Evolutionary conservation across 805 yeast species (phyloP), one percentile per base, ranked within the genome.

Genomic region (Nakazawaea anatomiae): DNA sequence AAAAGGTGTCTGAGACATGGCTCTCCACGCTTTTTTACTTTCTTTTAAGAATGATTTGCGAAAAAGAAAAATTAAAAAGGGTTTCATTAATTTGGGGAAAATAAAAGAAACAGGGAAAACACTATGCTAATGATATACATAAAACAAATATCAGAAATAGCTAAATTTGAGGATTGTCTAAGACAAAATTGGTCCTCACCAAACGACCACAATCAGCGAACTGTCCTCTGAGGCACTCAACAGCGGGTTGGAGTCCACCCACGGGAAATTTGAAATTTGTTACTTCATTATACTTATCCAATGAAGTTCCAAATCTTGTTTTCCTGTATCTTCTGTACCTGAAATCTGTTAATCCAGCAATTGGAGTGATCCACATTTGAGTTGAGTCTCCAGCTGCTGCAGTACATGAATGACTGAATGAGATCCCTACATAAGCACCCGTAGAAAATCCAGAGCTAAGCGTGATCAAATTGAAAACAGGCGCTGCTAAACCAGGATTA

Each of bases 301-400:
- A 40, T 7, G 43, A 32, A 35, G 32, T 45, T 1, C 31, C 14
- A 40, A 42, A 39, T 10, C 34, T 36, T 34, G 39, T 34, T 34
- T 49, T 35, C 18, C 44, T 28, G 27, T 45, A 50, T 4, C 29
- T 41, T 18, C 52, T 39, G 39, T 40, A 45, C 27, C 40, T 27
- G 29, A 50, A 45, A 41, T 50, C 46, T 12, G 49, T 45, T 27
- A 36, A 9, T 4, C 52, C 52, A n/a, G 41, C 52, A 18, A 50
- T 31, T 1, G 52, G 52, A 27, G 52, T 50, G 4, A 42, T 18
- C 52, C 48, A 50, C 52, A 50, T 45, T 35, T 50, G 52, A 10
- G 42, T 45, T 2, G 49, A 34, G 30, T 50, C 52, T 12, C 52
- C 52, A 14, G 52, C 46, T 7, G 49, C 42, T 3, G 42, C 52